Base-by-base conservation (phyloP, 495 filamentous ascomycete genomes). In the Lophium mytilinum region DNA sequence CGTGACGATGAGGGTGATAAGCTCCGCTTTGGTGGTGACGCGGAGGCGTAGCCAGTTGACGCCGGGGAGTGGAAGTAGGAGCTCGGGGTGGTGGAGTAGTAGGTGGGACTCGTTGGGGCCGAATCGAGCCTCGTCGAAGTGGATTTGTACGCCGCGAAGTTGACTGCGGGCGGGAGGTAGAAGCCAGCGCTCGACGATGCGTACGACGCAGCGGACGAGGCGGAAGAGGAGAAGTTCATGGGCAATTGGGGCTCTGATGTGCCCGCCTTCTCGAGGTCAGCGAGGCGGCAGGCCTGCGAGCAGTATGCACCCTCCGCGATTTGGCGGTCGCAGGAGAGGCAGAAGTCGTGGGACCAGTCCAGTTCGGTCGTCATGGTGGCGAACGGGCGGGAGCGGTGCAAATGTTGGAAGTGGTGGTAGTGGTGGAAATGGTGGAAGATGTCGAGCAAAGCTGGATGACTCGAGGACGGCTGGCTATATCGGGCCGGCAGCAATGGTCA, bases 331-430 rank as follows among this genome's bases (percentile, higher is more conserved):
- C 92, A 97, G 77, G 85, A 84, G 57, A 97, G 83, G 76, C 92
- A 97, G 80, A 88, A 95, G 71, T 96, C 89, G 61, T 83, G 87
- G 60, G 86, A 89, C 90, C 92, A 96, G 60, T 84, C 83, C 69
- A 88, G 85, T 37, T 64, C 64, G 24, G 55, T 59, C 54, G 65
- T 48, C 65, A 67, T 67, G 4, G 19, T 37, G 53, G 36, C 8
- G n/a, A 14, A 10, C 6, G 24, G 6, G 24, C 24, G 24, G 24
- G 24, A 30, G 24, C 6, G 24, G 24, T 30, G 24, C 24, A 30
- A 30, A 30, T 30, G 24, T 6, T 30, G 24, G 24, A 30, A 30
- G 6, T 30, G 24, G 24, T 30, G 24, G 24, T 3, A 30, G 6
- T 30, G 24, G 24, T 30, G 24, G 3, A 30, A 30, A 30, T 30